Evolutionary conservation across 176 grass and related monocot species (phyloP), one percentile per base, ranked within the genome.

Genomic region (Tillandsia fasciculata): DNA sequence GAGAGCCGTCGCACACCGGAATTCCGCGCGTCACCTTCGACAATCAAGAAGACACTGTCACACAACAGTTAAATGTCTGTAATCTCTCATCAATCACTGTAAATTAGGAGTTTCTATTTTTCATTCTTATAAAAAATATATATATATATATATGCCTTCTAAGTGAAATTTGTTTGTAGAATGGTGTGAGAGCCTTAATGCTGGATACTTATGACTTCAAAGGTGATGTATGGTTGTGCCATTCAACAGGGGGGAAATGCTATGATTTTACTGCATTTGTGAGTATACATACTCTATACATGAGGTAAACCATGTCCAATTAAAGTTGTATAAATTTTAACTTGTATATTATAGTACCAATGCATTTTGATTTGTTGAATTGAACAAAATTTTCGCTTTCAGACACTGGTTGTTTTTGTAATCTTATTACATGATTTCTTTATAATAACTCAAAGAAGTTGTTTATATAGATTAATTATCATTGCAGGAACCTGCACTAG

Each of bases 141-240:
- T n/a, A n/a, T n/a, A n/a, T n/a, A n/a, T n/a, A n/a, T n/a, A n/a
- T 28, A 13, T 15, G 18, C n/a, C 76, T 69, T 57, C 3, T 8
- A 70, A 20, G 3, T 28, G 15, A 64, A 58, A 8, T 58, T 58
- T 24, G 20, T 83, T 58, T 73, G 17, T 74, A 99, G 94, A 90
- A 86, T 10, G 94, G 94, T 7, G 94, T 93, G 9, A 78, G 94
- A 11, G 89, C 86, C 1, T 70, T 99, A 51, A 99, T 99, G 94
- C 79, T 99, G 11, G 94, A 99, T 53, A 90, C 87, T 0, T 99
- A 99, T 53, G 94, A 93, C 65, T 99, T 99, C 79, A 64, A 81
- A 70, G 87, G 67, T 68, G 89, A 82, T 64, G 84, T 99, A 15
- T 99, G 94, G 94, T 51, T 99, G 66, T 99, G 94, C 51, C 94